These are phyloP conservation scores for Trametes meyenii DNA, from an alignment of 768 basidiomycete genomes.

Conservation along the genomic window DNA sequence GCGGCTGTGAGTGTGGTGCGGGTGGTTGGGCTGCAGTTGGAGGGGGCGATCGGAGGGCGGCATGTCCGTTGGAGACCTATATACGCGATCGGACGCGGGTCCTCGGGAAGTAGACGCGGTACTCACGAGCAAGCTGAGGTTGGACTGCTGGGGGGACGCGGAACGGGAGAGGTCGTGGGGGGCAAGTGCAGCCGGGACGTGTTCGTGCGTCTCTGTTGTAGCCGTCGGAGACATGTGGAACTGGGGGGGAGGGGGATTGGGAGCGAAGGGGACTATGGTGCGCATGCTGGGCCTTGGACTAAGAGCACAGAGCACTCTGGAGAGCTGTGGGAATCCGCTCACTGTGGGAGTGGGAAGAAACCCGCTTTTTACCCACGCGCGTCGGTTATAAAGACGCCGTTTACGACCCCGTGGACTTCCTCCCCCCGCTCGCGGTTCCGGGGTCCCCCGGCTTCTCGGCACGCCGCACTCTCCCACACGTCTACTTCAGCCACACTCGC, in stretches of 20 bases:
- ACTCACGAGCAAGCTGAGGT: constrained; percentile 43
- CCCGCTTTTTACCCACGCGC: constrained; percentile 35
- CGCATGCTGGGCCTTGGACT: constrained; percentile 27
- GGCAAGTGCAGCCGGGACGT: constrained; percentile 41
- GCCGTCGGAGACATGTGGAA: constrained; percentile 45
- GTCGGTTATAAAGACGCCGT: constrained; percentile 35
- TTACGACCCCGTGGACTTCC: constrained; percentile 31
- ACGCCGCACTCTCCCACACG: background rate
- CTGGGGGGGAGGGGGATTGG: constrained; percentile 46
- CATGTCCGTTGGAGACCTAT: constrained; percentile 37
- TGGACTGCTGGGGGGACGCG: constrained; percentile 44
- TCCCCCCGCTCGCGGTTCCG: constrained; percentile 25
- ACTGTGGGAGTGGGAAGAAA: constrained; percentile 51
- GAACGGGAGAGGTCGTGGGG: constrained; percentile 55
- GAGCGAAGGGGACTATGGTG: constrained; percentile 34
- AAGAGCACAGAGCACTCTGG: constrained; percentile 16
- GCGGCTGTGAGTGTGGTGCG: background rate
- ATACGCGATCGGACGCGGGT: constrained; percentile 38
- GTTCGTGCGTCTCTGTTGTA: constrained; percentile 34
- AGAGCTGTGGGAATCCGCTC: constrained; percentile 49
- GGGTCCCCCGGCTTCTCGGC: constrained; percentile 32
- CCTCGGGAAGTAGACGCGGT: constrained; percentile 29
- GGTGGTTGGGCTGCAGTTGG: constrained; percentile 15
- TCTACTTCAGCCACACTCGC: too few species aligned
- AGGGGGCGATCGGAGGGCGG: constrained; percentile 36